Base-by-base conservation (phyloP, 306 rosid genomes). In the Lathyrus aphaca region DNA sequence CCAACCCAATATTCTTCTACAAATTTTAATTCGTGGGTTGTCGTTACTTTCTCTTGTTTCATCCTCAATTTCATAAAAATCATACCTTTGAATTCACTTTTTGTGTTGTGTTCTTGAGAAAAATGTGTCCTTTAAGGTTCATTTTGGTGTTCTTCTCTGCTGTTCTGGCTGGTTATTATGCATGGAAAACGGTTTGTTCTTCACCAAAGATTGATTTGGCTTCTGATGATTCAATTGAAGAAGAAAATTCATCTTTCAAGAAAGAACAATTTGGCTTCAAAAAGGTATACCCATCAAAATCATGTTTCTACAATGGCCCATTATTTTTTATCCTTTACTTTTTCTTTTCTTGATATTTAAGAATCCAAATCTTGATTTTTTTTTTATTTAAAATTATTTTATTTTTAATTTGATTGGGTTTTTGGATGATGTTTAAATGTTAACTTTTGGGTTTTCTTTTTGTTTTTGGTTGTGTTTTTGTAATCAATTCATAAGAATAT, bases 131-230 rank as follows among this genome's bases (percentile, higher is more conserved):
- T 56, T 69, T 90, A 32, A 77, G 92, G 79, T 88, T 90, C 70
- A 77, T 90, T 71, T 74, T 90, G 86, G 87, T 90, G 68, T 90
- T 90, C 65, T 82, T 90, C 84, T 90, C 97, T 13, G 95, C 97
- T 10, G 35, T 86, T 2, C 53, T 90, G 0, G 90, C 95, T 2
- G 95, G 78, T 44, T 88, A 90, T 65, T 79, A 73, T 65, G 92
- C 95, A 3, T 90, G 97, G 97, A 83, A 66, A 66, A 81, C 86
- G 1, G 83, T 82, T 69, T 75, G 72, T 70, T 82, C 89, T 25
- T 64, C 83, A 14, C 64, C 87, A 2, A 75, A 60, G 25, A 46
- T 68, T 18, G 80, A 56, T 13, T 8, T 65, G 11, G 57, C 44
- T 40, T 68, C 68, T 16, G 69, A 70, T 16, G 76, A 42, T 37